Evolutionary conservation across 352 stramenopile genomes (phyloP).

Genomic region (Phytophthora citricola): DNA sequence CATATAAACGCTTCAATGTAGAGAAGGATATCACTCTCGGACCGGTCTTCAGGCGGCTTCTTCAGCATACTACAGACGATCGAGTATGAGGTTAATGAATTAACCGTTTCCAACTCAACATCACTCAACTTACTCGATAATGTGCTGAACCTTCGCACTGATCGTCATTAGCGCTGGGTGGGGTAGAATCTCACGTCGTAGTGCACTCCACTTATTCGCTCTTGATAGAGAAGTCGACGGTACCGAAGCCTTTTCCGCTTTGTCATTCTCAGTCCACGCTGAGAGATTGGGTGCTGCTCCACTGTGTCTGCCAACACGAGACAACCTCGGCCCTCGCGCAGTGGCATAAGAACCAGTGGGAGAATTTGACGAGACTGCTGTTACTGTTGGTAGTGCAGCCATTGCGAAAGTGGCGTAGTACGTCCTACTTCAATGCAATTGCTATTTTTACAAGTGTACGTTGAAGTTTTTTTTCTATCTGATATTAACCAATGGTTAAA

Average conservation of each 20-base stretch:
- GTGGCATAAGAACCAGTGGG: not conserved
- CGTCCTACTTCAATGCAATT: not conserved
- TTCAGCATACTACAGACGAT: slow-evolving; percentile 55
- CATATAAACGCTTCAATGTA: not conserved
- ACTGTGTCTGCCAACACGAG: slow-evolving; percentile 16
- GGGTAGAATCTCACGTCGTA: slow-evolving; percentile 44
- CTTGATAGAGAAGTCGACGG: slow-evolving; percentile 2
- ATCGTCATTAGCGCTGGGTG: slow-evolving; percentile 67
- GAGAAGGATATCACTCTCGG: slow-evolving; percentile 66
- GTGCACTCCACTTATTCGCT: slow-evolving; percentile 36
- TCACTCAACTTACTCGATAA: slow-evolving; percentile 57
- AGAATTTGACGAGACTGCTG: slow-evolving; percentile 6
- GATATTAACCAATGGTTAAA: slow-evolving; percentile 10
- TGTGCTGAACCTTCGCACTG: slow-evolving; percentile 67
- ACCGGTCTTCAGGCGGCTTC: slow-evolving; percentile 67
- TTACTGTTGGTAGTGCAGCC: slow-evolving; percentile 23
- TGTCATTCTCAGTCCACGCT: slow-evolving; percentile 33
- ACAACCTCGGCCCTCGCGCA: slow-evolving; percentile 20
- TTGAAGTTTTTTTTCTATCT: slow-evolving; percentile 14
- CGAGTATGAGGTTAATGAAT: not conserved
- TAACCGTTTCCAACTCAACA: not conserved
- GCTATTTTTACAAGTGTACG: slow-evolving; percentile 11
- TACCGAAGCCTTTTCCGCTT: slow-evolving; percentile 49
- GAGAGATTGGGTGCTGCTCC: slow-evolving; percentile 9
- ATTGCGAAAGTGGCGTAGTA: slow-evolving; percentile 10